These are phyloP conservation scores for Aspergillus spinulosporus DNA, from an alignment of 2,329 filamentous ascomycete genomes.

Conservation along the genomic window DNA sequence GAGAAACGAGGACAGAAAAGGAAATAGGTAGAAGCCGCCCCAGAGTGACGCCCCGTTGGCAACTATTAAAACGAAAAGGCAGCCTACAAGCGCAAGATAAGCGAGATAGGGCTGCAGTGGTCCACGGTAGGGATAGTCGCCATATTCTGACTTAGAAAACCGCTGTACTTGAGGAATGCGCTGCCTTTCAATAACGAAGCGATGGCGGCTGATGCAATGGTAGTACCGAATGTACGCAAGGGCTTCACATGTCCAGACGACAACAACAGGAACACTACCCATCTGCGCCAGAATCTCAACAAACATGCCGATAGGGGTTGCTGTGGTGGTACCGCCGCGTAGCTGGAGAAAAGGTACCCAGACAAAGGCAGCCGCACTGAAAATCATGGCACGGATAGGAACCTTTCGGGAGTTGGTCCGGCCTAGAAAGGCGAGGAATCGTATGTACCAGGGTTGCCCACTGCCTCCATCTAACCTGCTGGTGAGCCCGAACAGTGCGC, in stretches of 20 bases:
- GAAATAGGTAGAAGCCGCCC: conserved; percentile 2
- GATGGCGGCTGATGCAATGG: conserved; percentile 1
- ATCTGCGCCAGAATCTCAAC: conserved; percentile 7
- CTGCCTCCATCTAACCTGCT: conserved; percentile 1
- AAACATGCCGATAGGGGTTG: conserved; percentile 1
- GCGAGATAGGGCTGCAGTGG: background rate
- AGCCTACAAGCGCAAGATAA: background rate
- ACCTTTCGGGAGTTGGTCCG: background rate
- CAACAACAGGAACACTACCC: background rate
- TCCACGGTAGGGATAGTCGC: conserved; percentile 2
- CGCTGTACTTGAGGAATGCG: background rate
- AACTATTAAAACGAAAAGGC: background rate
- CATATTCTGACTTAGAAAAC: background rate
- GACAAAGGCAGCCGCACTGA: background rate
- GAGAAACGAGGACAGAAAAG: conserved; percentile 1
- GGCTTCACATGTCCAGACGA: conserved; percentile 5
- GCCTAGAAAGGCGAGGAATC: background rate
- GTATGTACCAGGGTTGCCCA: background rate
- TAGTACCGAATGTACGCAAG: conserved; percentile 4
- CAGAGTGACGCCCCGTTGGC: background rate
- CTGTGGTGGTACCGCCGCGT: background rate
- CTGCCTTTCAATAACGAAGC: background rate
- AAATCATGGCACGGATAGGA: background rate
- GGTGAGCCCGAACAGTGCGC: background rate
- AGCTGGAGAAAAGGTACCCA: conserved; percentile 10